Evolutionary conservation across 2,329 filamentous ascomycete species (phyloP).

Genomic region (Aspergillus vadensis): DNA sequence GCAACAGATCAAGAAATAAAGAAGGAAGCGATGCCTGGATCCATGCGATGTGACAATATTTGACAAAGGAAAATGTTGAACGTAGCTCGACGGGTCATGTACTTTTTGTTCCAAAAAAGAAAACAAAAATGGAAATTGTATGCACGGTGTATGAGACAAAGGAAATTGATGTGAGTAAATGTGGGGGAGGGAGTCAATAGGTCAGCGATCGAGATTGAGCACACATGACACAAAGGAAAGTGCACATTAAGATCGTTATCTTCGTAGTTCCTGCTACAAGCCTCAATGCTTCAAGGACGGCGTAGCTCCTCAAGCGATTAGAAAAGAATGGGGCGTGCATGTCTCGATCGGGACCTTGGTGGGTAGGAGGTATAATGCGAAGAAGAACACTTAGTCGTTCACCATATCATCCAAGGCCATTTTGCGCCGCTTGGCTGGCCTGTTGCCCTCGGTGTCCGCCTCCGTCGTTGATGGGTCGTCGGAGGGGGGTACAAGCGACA

Average conservation of each 20-base stretch:
- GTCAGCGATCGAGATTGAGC: slow-evolving; percentile 11
- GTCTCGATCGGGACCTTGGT: background rate
- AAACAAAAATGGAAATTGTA: background rate
- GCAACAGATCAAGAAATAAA: slow-evolving; percentile 9
- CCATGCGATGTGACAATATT: slow-evolving; percentile 1
- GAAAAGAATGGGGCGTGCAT: slow-evolving; percentile 10
- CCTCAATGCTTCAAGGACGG: slow-evolving; percentile 9
- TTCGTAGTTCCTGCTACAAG: slow-evolving; percentile 27
- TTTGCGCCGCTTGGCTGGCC: slow-evolving; percentile 40
- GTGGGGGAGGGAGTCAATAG: background rate
- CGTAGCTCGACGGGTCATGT: slow-evolving; percentile 4
- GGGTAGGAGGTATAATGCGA: background rate
- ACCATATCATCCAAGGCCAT: slow-evolving; percentile 47
- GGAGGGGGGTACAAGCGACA: slow-evolving; percentile 17
- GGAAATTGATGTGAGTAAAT: background rate
- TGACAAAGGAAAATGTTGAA: slow-evolving; percentile 4
- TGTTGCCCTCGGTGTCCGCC: slow-evolving; percentile 23
- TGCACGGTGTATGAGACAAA: background rate
- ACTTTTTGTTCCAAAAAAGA: background rate
- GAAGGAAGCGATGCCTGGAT: background rate
- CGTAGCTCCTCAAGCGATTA: background rate
- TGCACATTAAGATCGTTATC: slow-evolving; percentile 24
- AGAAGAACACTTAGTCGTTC: slow-evolving; percentile 32
- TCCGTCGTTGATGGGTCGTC: slow-evolving; percentile 22
- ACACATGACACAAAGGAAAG: slow-evolving; percentile 22